Conservation (phyloP, 2,329 filamentous ascomycete species). For the Penicillium rolfsii region DNA sequence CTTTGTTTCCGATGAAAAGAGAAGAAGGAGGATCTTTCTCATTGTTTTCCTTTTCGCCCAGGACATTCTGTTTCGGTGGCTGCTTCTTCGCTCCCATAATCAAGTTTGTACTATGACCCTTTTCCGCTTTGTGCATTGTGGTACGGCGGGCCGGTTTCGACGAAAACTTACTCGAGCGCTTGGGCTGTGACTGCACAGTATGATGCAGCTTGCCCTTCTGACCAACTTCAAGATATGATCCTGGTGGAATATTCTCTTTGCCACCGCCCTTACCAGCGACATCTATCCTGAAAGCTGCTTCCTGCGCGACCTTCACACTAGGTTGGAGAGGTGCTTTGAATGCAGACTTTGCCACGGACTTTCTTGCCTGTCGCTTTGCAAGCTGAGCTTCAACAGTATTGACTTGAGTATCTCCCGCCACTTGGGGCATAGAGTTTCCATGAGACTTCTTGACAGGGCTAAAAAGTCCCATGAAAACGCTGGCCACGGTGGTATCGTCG, state of each 20-base stretch:
- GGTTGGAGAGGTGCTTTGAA: conserved; percentile 54
- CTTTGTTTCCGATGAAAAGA: not conserved
- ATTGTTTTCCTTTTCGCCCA: conserved; percentile 23
- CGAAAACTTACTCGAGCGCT: conserved; percentile 6
- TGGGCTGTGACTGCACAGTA: conserved; percentile 1
- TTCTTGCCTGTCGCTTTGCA: conserved; percentile 37
- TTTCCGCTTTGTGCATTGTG: conserved; percentile 13
- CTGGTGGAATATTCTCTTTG: conserved; percentile 66
- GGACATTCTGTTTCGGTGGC: conserved; percentile 5
- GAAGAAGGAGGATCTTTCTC: conserved; percentile 4
- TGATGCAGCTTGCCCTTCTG: conserved; percentile 15
- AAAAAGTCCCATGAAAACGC: conserved; percentile 50
- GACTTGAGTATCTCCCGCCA: conserved; percentile 29
- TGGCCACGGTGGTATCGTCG: conserved; percentile 48
- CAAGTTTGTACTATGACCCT: not conserved
- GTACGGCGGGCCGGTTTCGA: conserved; percentile 18
- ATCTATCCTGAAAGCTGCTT: conserved; percentile 48
- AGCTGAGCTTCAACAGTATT: conserved; percentile 42
- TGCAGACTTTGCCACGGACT: conserved; percentile 25
- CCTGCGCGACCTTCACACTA: conserved; percentile 45
- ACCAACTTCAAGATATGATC: conserved; percentile 30
- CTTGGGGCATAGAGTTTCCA: conserved; percentile 3
- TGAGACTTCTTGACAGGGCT: conserved; percentile 42
- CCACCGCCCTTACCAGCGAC: conserved; percentile 59
- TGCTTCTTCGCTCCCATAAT: conserved; percentile 4